Evolutionary conservation across 768 basidiomycete species (phyloP).

Genomic region (Lactifluus pinguis): DNA sequence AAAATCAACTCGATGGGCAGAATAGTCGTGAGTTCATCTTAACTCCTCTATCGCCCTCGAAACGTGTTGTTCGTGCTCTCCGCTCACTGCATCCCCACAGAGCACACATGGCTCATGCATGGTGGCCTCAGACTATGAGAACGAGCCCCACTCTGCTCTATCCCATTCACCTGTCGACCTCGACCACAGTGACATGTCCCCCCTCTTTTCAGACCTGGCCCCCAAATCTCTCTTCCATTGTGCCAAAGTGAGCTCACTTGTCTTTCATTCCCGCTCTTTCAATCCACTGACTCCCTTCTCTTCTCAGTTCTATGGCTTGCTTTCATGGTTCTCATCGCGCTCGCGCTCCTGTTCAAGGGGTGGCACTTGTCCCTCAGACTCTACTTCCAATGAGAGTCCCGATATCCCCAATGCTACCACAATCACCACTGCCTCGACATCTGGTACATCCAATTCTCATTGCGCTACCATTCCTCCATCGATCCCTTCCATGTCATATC

Average conservation of each 20-base stretch:
- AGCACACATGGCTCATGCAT: constrained; percentile 21
- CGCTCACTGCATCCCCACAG: constrained; percentile 13
- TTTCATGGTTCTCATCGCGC: constrained; percentile 38
- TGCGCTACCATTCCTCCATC: constrained; percentile 17
- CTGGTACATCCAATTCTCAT: constrained; percentile 20
- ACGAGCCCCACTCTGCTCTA: constrained; percentile 10
- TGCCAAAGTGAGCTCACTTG: constrained; percentile 13
- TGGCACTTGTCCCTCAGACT: constrained; percentile 13
- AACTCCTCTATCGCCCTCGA: background rate
- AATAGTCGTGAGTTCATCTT: constrained; percentile 13
- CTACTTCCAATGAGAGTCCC: constrained; percentile 22
- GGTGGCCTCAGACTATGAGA: constrained; percentile 19
- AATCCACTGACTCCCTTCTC: background rate
- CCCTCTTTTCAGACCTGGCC: constrained; percentile 5
- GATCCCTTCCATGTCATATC: constrained; percentile 36
- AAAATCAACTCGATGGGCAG: constrained; percentile 15
- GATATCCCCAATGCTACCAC: constrained; percentile 19
- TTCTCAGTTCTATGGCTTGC: constrained; percentile 50
- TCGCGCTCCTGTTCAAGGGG: constrained; percentile 46
- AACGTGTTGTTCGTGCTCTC: constrained; percentile 1
- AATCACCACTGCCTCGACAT: constrained; percentile 12
- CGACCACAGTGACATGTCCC: constrained; percentile 18
- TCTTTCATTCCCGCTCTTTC: background rate
- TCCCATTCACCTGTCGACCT: constrained; percentile 14
- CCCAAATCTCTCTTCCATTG: constrained; percentile 2